Base-by-base conservation (phyloP, 2,329 filamentous ascomycete genomes). In the Colletotrichum sp. region DNA sequence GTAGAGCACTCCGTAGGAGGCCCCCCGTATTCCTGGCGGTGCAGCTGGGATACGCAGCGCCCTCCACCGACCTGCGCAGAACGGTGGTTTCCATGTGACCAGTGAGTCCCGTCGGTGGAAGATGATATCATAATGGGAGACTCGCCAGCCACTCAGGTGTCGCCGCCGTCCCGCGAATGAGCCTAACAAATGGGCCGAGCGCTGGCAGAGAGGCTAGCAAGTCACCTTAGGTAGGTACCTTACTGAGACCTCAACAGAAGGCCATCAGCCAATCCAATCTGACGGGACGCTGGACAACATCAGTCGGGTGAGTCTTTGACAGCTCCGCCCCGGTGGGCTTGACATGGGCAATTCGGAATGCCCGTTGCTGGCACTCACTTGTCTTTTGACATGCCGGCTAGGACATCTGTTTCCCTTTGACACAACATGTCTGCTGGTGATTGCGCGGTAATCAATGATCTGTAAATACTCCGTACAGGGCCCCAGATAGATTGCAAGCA, bases 61-160 rank as follows among this genome's bases (percentile, higher is more conserved):
- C 52, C 21, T 60, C 52, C 28, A 32, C 36, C 64, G 30, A 52
- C 36, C 36, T 66, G 39, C 39, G 39, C 39, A 28, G 21, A 57
- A 57, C 52, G n/a, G 30, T 15, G 8, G 52, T 30, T 34, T 67
- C 34, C 34, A 36, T 36, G 44, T 67, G 65, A 55, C 44, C 12
- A 55, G 65, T 36, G 44, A 55, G 57, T 21, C 8, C 28, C 18
- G 57, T 21, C 4, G 16, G 16, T 49, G 21, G 36, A 59, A 49
- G n/a, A 75, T 75, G 72, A 75, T 69, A 62, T 75, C 72, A 75
- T 75, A 36, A 26, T 26, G 21, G 39, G 57, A 65, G 68, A 26
- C 68, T 28, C 39, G 8, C 26, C 16, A 32, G 8, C 72, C 67
- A 74, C 62, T 74, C 30, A 34, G 15, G 24, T 16, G 63, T 65